Conservation (phyloP, 2,329 filamentous ascomycete species). For the Nemania sp. region DNA sequence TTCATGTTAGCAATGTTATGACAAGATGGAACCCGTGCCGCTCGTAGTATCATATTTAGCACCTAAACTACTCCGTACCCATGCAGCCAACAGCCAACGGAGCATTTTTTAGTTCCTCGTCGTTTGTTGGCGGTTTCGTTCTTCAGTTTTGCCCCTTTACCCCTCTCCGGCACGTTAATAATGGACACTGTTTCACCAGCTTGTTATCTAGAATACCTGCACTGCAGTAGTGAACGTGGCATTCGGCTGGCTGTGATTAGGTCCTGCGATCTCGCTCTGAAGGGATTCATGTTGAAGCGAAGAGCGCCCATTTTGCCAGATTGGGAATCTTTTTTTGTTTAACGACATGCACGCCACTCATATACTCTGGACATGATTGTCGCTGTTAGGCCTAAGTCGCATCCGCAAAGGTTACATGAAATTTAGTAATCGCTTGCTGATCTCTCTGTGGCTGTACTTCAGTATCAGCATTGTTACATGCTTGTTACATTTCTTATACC, state of each 20-base stretch:
- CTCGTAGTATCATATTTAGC: background rate
- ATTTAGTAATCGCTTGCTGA: constrained; percentile 20
- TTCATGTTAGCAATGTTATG: constrained; percentile 3
- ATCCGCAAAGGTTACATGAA: constrained; percentile 19
- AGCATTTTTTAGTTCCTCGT: too few relatives aligned
- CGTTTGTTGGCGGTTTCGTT: too few relatives aligned
- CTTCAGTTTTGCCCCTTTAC: too few relatives aligned
- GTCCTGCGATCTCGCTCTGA: too few relatives aligned
- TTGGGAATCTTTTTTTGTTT: constrained; percentile 13
- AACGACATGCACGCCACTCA: constrained; percentile 12
- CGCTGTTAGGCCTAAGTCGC: constrained; percentile 13
- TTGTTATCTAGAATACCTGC: too few relatives aligned
- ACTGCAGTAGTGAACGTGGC: constrained; percentile 6
- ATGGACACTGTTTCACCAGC: too few relatives aligned
- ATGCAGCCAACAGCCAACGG: constrained; percentile 21
- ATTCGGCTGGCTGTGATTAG: too few relatives aligned
- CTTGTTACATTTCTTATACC: too few relatives aligned
- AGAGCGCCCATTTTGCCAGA: constrained; percentile 16
- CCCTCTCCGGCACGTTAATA: too few relatives aligned
- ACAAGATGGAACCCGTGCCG: background rate
- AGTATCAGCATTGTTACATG: background rate
- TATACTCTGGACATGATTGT: too few relatives aligned
- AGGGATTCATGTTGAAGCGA: constrained; percentile 22
- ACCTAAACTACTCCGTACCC: constrained; percentile 6
- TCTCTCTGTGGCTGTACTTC: constrained; percentile 12